phyloP scores from a whole-genome alignment of 2,329 filamentous ascomycete genomes.

The Alternaria ethzedia region DNA sequence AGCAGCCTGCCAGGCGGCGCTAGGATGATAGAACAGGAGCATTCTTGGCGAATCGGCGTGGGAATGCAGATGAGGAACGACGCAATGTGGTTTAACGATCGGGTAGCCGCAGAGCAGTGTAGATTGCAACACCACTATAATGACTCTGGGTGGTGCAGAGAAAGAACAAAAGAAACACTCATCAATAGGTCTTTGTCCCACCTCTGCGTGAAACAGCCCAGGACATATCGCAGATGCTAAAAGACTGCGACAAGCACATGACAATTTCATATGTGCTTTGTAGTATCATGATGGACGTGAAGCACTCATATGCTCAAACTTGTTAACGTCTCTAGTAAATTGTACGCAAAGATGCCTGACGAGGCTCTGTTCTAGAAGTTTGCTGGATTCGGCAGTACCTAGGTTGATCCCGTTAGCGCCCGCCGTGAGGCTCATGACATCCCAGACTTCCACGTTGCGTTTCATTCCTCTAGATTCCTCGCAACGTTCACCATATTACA shows the following conservation, averaged over 20 bases:
- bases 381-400: slow-evolving; percentile 11
- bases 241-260: background rate
- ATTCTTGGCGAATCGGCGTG: slow-evolving; percentile 30
- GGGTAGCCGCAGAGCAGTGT: slow-evolving; percentile 32
- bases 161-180: slow-evolving; percentile 36
- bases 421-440: slow-evolving; percentile 29
- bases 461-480: slow-evolving; percentile 2
- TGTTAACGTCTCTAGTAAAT: background rate
- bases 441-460: slow-evolving; percentile 41
- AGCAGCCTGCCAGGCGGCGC: slow-evolving; percentile 34
- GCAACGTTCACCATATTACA: slow-evolving; percentile 1
- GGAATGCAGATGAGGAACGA: slow-evolving; percentile 35
- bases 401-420: slow-evolving; percentile 35
- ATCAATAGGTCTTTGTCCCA: background rate
- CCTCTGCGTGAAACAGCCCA: background rate
- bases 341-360: background rate
- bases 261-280: background rate
- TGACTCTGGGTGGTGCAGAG: slow-evolving; percentile 40
- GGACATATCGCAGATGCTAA: background rate
- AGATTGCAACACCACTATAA: slow-evolving; percentile 43
- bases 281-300: background rate
- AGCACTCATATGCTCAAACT: background rate
- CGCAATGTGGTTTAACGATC: slow-evolving; percentile 33
- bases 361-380: background rate
- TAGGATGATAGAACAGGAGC: slow-evolving; percentile 39